Evolutionary conservation across 2,329 filamentous ascomycete species (phyloP), one percentile per base, ranked within the genome.

Genomic region (Pseudogymnoascus sp.): DNA sequence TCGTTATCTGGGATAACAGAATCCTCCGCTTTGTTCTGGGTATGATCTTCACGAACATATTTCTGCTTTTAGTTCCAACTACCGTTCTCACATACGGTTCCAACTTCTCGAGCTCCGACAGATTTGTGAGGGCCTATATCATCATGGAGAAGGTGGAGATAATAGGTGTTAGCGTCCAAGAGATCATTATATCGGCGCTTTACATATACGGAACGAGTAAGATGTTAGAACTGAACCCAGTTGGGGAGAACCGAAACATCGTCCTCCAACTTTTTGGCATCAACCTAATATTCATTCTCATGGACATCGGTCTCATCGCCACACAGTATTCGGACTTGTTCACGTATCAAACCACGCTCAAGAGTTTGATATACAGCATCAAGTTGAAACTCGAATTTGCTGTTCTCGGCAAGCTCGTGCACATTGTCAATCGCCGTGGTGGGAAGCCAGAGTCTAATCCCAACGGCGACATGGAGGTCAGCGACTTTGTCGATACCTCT

Each of bases 11-110:
- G 6, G 78, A 81, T 42, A 75, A 77, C 6, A 69, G 73, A 21
- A 71, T 78, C 13, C 72, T 83, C 1, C 74, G 74, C 4, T 76
- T 73, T 21, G 78, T 81, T 0, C 74, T 81, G 3, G 74, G 67
- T 62, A 80, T 84, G 77, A 84, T 85, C 60, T 76, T 83, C 48
- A 70, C 75, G 61, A 77, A 83, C 67, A 73, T 75, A 13, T 66
- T 82, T 35, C 59, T 82, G n/a, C 69, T 83, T 8, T 77, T 82
- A 65, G 71, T 81, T 0, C 78, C 78, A 0, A 82, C 78, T 2
- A 80, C 78, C 0, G 74, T 83, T 5, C 68, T 84, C 10, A 80
- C 78, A 2, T 82, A 77, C 61, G 79, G 74, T 15, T 41, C 62
- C n/a, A 60, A 35, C 59, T 59, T 36, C 13, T 33, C 62, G 27